phyloP scores from a whole-genome alignment of 2,329 filamentous ascomycete species.

The Huntiella decipiens region DNA sequence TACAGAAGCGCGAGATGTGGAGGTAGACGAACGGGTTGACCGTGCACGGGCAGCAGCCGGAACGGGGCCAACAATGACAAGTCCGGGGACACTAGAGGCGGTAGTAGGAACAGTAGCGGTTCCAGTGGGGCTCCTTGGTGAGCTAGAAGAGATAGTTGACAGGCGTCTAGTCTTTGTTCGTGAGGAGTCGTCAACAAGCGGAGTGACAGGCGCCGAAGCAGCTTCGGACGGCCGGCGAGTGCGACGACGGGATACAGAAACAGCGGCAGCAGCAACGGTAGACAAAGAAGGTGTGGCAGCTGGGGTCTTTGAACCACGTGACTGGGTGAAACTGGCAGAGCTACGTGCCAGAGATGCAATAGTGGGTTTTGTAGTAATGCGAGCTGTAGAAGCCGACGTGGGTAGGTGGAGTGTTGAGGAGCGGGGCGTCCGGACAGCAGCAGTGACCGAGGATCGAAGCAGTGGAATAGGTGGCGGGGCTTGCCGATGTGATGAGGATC shows the following conservation, averaged over 20 bases:
- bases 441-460: not conserved
- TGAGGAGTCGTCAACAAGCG: no score
- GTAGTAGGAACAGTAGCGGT: not conserved
- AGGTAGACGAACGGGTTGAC: not conserved
- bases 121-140: not conserved
- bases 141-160: not conserved
- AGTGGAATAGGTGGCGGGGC: conserved; percentile 3
- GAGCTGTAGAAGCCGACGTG: not conserved
- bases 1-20: not conserved
- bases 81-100: not conserved
- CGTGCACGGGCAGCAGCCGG: conserved; percentile 2
- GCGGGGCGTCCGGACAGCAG: not conserved
- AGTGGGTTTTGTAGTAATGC: conserved; percentile 5
- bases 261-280: not conserved
- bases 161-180: no score
- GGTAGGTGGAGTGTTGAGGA: not conserved
- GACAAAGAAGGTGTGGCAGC: conserved; percentile 1
- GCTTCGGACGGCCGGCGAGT: not conserved
- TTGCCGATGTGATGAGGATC: no score
- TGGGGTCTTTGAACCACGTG: conserved; percentile 5
- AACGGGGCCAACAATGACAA: conserved; percentile 2
- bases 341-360: conserved; percentile 8
- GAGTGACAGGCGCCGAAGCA: not conserved
- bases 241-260: not conserved
- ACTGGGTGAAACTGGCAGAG: not conserved